Conservation (phyloP, 148 eudicot species). For the Heliosperma pusillum region DNA sequence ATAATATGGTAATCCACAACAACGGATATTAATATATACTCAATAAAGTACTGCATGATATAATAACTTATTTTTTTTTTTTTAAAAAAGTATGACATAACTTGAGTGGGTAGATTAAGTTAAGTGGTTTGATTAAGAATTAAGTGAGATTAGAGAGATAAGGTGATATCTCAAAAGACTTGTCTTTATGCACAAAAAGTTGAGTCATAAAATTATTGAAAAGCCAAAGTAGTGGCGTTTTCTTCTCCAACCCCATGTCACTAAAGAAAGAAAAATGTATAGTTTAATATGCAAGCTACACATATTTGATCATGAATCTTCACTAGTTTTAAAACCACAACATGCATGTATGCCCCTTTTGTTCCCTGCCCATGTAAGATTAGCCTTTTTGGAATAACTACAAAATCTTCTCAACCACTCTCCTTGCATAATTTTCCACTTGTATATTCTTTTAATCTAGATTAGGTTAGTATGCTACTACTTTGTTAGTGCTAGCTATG, state of each 20-base stretch:
- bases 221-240: constrained; percentile 32
- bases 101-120: neutral
- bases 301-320: neutral
- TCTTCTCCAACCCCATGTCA: constrained; percentile 18
- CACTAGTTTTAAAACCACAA: constrained; percentile 15
- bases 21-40: too few relatives aligned
- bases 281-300: constrained; percentile 3
- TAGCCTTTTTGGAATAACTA: constrained; percentile 35
- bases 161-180: constrained; percentile 16
- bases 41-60: too few relatives aligned
- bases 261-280: neutral
- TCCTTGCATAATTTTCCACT: constrained; percentile 11
- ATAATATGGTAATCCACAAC: too few relatives aligned
- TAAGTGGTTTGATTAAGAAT: constrained; percentile 10
- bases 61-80: too few relatives aligned
- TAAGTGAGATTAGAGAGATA: constrained; percentile 25
- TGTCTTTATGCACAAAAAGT: constrained; percentile 18
- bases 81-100: neutral
- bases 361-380: constrained; percentile 23
- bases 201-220: constrained; percentile 16
- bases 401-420: constrained; percentile 33
- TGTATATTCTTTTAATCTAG: constrained; percentile 10
- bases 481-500: constrained; percentile 10
- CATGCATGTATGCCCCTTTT: constrained; percentile 8
- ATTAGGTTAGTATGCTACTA: neutral